These are phyloP conservation scores for Dentipellis fragilis DNA, from an alignment of 768 basidiomycete species.

Conservation along the genomic window DNA sequence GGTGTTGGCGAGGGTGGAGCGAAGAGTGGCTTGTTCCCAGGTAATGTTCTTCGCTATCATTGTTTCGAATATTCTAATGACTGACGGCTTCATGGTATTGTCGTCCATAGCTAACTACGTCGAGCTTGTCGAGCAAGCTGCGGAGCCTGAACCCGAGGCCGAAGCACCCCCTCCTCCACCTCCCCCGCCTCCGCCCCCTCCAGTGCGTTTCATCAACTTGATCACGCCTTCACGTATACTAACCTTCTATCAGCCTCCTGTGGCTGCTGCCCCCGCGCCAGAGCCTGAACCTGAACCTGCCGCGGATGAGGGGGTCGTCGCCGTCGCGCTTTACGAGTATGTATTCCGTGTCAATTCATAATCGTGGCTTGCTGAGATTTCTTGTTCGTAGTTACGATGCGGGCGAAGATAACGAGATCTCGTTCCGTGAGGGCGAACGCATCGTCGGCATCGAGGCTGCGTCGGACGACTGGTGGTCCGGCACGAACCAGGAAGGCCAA, in stretches of 20 bases:
- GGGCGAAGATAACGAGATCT: conserved; percentile 83
- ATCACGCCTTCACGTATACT: conserved; percentile 2
- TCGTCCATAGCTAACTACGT: conserved; percentile 78
- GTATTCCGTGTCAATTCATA: conserved; percentile 16
- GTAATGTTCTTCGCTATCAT: conserved; percentile 25
- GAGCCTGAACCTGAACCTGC: conserved; percentile 35
- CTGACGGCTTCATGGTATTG: no score
- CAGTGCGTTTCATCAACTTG: conserved; percentile 21
- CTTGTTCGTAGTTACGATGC: conserved; percentile 65
- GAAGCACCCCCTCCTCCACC: conserved; percentile 53
- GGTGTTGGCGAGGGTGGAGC: conserved; percentile 57
- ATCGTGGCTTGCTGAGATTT: background rate
- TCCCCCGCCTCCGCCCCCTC: conserved; percentile 38
- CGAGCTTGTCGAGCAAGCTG: conserved; percentile 48
- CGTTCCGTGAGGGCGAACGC: conserved; percentile 74
- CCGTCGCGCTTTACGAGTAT: conserved; percentile 65
- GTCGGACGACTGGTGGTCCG: conserved; percentile 88
- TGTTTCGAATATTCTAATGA: background rate
- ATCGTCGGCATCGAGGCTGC: conserved; percentile 73
- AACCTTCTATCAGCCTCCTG: conserved; percentile 25
- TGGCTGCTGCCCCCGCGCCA: conserved; percentile 32
- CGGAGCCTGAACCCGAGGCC: conserved; percentile 29
- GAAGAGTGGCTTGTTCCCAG: conserved; percentile 78
- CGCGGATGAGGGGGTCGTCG: conserved; percentile 47
- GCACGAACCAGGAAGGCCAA: conserved; percentile 43